Percentiles rank a stretch among this genome's conserved stretches.
Conservation (phyloP, 257 asterid genomes). For the Galeopsis tetrahit region DNA sequence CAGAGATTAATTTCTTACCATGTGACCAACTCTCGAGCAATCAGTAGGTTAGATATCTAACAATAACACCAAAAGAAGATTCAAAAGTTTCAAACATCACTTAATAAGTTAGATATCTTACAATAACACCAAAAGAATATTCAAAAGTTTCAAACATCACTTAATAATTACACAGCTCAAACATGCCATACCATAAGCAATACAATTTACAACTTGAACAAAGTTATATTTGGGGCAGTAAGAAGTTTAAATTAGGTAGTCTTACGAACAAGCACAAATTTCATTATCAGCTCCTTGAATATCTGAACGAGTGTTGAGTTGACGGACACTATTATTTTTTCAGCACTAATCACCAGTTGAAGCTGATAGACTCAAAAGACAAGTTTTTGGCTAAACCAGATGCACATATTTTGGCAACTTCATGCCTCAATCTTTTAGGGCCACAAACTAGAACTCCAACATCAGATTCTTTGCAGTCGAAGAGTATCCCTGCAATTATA, state of each 20-base stretch:
- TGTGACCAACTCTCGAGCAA: too few relatives aligned
- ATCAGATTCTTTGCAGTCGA: constrained; percentile 46
- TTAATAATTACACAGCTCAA: neutral
- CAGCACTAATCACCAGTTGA: constrained; percentile 44
- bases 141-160: neutral
- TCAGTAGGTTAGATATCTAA: too few relatives aligned
- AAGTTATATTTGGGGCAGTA: neutral
- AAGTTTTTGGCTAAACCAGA: constrained; percentile 41
- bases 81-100: too few relatives aligned
- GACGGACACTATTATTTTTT: neutral
- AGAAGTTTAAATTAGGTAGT: neutral
- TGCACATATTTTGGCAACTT: constrained; percentile 52
- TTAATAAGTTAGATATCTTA: too few relatives aligned
- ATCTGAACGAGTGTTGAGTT: neutral
- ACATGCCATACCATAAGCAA: neutral
- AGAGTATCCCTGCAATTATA: constrained; percentile 44
- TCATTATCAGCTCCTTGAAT: neutral
- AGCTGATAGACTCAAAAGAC: constrained; percentile 55
- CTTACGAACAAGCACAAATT: neutral
- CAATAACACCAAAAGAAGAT: too few relatives aligned
- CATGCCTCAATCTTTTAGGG: constrained; percentile 47
- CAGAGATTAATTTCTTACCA: neutral
- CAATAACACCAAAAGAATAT: too few relatives aligned
- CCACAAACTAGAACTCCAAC: constrained; percentile 60
- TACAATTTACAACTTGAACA: neutral